phyloP scores from a whole-genome alignment of 257 asterid species.

The Solanum pimpinellifolium region DNA sequence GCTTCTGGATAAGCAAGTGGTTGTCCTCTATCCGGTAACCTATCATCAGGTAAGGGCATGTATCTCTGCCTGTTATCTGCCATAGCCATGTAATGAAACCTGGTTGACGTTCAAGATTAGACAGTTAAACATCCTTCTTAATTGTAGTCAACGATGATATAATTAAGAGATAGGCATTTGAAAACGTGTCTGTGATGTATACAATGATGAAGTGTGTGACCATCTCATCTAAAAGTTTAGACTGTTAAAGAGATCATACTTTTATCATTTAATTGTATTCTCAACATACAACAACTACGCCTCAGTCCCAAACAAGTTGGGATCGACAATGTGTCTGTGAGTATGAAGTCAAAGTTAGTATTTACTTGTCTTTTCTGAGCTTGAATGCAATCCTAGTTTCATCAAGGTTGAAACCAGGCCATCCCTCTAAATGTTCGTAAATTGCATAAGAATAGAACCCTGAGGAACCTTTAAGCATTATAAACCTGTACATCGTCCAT shows the following conservation, averaged over 20 bases:
- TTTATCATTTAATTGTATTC: background rate
- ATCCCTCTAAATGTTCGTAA: conserved; percentile 45
- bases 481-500: conserved; percentile 32
- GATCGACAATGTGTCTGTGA: background rate
- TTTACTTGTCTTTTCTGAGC: conserved; percentile 78
- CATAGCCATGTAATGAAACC: conserved; percentile 78
- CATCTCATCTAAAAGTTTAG: background rate
- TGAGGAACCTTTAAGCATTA: conserved; percentile 54
- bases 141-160: background rate
- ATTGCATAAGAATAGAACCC: conserved; percentile 86
- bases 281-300: background rate
- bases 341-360: background rate
- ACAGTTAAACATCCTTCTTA: background rate
- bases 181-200: background rate
- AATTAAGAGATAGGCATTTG: background rate
- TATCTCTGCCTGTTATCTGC: conserved; percentile 63
- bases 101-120: background rate
- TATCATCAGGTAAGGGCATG: conserved; percentile 78
- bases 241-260: background rate
- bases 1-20: conserved; percentile 76
- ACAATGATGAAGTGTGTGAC: background rate
- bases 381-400: conserved; percentile 77
- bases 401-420: conserved; percentile 68
- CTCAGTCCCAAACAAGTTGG: background rate
- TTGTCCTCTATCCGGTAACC: conserved; percentile 58